A percentile compares a stretch with the other conserved stretches of the same genome.
These are phyloP conservation scores for Podospora didyma DNA, from an alignment of 495 filamentous ascomycete species.

Conservation along the genomic window DNA sequence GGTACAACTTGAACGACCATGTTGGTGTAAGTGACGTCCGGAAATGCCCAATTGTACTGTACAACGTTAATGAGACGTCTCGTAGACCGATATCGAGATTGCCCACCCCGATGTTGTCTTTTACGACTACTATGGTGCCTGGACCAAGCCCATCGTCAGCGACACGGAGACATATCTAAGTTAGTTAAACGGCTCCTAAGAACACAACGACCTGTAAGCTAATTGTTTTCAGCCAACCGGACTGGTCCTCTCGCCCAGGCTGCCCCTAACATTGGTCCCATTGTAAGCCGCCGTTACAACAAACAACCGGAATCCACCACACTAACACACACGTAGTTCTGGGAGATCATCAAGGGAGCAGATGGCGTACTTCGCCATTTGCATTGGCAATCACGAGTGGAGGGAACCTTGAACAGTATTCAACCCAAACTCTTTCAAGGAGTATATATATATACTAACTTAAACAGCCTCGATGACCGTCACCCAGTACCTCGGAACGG, in stretches of 20 bases:
- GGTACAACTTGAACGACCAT: conserved; percentile 67
- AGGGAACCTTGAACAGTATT: conserved; percentile 39
- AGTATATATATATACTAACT: no score
- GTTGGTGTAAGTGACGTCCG: conserved; percentile 41
- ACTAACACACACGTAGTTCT: conserved; percentile 25
- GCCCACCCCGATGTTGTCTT: conserved; percentile 55
- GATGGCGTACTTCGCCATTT: conserved; percentile 60
- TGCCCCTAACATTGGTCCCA: conserved; percentile 59
- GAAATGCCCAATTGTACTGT: conserved; percentile 28
- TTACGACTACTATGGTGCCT: conserved; percentile 63
- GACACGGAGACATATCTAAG: conserved; percentile 34
- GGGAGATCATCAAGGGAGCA: conserved; percentile 50
- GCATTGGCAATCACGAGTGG: conserved; percentile 59
- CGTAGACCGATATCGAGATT: conserved; percentile 61
- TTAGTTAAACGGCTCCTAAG: no score
- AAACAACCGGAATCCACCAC: background rate
- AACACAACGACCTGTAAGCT: no score
- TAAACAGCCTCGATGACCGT: conserved; percentile 50
- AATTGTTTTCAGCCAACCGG: conserved; percentile 35
- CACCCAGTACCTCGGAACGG: conserved; percentile 61
- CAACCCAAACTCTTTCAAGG: conserved; percentile 3
- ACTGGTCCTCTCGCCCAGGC: conserved; percentile 63
- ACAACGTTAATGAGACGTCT: no score
- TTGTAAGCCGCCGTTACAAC: conserved; percentile 20
- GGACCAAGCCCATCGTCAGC: conserved; percentile 34